Percentiles rank a stretch among this genome's conserved stretches.
Evolutionary conservation across 2,329 filamentous ascomycete genomes (phyloP).

Genomic region (Paraphoma chrysanthemicola): DNA sequence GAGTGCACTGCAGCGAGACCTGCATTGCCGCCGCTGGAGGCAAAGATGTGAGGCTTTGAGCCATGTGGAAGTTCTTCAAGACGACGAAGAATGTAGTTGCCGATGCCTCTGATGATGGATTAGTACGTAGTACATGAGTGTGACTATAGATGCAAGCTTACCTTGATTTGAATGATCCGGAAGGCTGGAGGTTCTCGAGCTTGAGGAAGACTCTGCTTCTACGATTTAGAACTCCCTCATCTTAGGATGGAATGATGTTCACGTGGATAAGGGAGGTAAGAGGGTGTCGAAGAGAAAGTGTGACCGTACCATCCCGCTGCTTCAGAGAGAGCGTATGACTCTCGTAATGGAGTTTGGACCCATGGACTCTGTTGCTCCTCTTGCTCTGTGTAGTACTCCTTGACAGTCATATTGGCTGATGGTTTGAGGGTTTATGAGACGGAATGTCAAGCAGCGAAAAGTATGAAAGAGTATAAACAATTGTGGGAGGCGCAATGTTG

Average conservation of each 20-base stretch:
- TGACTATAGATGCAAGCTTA: constrained; percentile 20
- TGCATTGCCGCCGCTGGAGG: constrained; percentile 81
- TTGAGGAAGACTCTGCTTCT: constrained; percentile 81
- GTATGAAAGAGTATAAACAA: not conserved
- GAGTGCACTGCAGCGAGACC: constrained; percentile 82
- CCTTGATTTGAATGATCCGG: constrained; percentile 82
- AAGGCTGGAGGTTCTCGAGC: constrained; percentile 83
- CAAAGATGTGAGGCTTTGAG: constrained; percentile 72
- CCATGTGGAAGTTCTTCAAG: constrained; percentile 47
- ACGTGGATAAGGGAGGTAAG: not conserved
- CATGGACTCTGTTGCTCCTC: constrained; percentile 57
- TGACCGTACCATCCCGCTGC: constrained; percentile 73
- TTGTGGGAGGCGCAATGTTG: constrained; percentile 1
- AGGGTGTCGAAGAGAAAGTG: constrained; percentile 18
- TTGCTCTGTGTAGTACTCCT: constrained; percentile 25
- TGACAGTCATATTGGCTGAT: constrained; percentile 32
- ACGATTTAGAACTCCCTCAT: constrained; percentile 48
- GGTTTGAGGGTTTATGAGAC: not conserved
- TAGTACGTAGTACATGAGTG: constrained; percentile 7
- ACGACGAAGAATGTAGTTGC: constrained; percentile 69
- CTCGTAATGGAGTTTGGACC: constrained; percentile 74
- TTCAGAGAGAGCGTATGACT: constrained; percentile 70
- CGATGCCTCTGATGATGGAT: constrained; percentile 62
- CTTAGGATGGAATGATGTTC: constrained; percentile 5
- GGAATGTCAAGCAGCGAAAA: not conserved